Conservation (phyloP, 2,329 filamentous ascomycete genomes). For the Aureobasidium sp. region DNA sequence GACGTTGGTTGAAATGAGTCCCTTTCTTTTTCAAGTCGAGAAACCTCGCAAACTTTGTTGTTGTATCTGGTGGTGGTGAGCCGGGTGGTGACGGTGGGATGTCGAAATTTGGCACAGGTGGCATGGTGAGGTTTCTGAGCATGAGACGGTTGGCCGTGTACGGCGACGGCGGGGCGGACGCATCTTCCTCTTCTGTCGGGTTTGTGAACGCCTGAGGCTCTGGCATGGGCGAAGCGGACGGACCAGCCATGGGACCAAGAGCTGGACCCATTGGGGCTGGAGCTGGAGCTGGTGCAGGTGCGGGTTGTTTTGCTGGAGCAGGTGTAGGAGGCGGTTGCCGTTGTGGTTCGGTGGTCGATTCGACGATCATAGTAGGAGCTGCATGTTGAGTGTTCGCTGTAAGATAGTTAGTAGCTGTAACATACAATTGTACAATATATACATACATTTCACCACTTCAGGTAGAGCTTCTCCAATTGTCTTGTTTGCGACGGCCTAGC, state of each 20-base stretch:
- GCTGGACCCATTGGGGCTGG: neutral
- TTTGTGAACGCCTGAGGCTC: conserved; percentile 7
- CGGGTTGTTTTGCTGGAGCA: too few species aligned
- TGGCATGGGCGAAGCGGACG: conserved; percentile 12
- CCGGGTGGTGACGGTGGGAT: conserved; percentile 67
- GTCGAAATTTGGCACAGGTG: conserved; percentile 59
- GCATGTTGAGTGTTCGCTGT: too few species aligned
- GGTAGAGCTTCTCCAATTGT: neutral
- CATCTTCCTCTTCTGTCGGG: neutral
- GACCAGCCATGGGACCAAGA: conserved; percentile 7
- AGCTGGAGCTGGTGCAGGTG: neutral
- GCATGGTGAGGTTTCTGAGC: conserved; percentile 65
- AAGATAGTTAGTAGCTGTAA: neutral
- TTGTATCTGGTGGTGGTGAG: conserved; percentile 28
- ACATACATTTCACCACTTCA: conserved; percentile 1
- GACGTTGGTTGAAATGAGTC: conserved; percentile 68
- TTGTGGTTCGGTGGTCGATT: neutral
- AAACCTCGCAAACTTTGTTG: conserved; percentile 61
- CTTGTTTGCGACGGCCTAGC: conserved; percentile 12
- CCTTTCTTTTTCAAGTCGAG: conserved; percentile 67
- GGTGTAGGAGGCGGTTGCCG: neutral
- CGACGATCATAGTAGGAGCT: neutral
- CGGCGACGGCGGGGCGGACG: conserved; percentile 41
- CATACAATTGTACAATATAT: neutral
- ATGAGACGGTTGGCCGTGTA: conserved; percentile 57